Base-by-base conservation (phyloP, 352 stramenopile genomes). In the Aphanomyces astaci region DNA sequence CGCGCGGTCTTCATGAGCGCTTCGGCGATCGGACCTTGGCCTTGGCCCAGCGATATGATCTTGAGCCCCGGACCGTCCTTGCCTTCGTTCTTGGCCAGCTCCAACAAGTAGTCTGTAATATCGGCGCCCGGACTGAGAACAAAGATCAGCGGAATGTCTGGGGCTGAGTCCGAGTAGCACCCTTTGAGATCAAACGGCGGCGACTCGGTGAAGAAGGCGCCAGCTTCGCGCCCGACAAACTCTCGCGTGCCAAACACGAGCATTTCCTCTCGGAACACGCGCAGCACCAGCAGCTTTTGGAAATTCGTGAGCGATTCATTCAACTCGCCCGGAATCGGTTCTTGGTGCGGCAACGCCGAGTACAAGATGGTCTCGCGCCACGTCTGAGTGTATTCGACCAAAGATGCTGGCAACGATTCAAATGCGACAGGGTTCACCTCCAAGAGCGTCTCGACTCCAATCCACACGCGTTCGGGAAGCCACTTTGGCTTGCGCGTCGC, bases 11-110 rank as follows among this genome's bases (percentile, higher is more conserved):
- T 91, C 77, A 98, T 98, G 11, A 96, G 67, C 24, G 84, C 77
- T 71, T 98, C 92, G 1, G 92, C 92, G 51, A 96, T 93, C 30
- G 91, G 86, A 2, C 93, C 92, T 78, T 98, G 94, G 17, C 94
- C 94, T 64, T 98, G 94, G 27, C 94, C 94, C 15, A 98, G 78
- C 32, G 92, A 98, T 43, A 98, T 96, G 51, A 98, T 96, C 59
- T 96, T 92, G 28, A 97, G 78, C 0, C 79, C 86, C 0, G 80
- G 73, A 9, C 88, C 84, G 52, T 94, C 88, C 66, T 97, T 97
- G 0, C 86, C 89, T 60, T 96, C 92, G 62, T 89, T 77, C 52
- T 94, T 88, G 1, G 90, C 91, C 0, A 98, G 77, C 25, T 96
- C 82, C 19, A 97, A 71, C 3, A 98, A 75, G 59, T 98, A 98